Percentiles rank a stretch among this genome's conserved stretches.
Conservation (phyloP, 108 stramenopile species). For the Heterococcus sp. region DNA sequence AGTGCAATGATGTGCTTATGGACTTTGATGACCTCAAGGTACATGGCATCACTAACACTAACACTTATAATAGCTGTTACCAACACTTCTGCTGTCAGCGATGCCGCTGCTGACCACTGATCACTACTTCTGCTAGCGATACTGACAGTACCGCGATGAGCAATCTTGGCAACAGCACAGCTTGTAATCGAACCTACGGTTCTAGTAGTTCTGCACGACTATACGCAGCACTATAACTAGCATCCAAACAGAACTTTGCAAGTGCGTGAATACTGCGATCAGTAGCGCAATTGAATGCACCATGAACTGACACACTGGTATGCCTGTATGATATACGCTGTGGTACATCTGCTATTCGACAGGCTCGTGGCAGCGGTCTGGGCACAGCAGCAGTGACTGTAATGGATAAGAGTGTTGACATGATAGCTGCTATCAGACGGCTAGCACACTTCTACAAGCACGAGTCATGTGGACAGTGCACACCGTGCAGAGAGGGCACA, state of each 20-base stretch:
- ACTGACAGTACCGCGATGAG: background rate
- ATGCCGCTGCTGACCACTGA: too few species aligned
- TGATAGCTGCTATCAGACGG: constrained; percentile 98
- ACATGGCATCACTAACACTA: background rate
- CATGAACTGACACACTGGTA: too few species aligned
- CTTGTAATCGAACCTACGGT: too few species aligned
- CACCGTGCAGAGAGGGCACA: constrained; percentile 79
- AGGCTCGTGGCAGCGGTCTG: constrained; percentile 87
- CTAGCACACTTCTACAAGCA: constrained; percentile 99
- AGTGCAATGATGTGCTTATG: constrained; percentile 95
- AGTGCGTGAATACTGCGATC: too few species aligned
- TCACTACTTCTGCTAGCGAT: too few species aligned
- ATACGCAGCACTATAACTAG: too few species aligned
- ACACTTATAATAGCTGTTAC: background rate
- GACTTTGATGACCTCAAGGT: constrained; percentile 96
- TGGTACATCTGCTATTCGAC: too few species aligned
- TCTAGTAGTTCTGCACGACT: too few species aligned
- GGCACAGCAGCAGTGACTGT: constrained; percentile 99
- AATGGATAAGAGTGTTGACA: constrained; percentile 97
- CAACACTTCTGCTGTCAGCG: background rate
- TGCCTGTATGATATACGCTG: too few species aligned
- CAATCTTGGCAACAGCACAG: too few species aligned
- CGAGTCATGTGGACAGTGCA: constrained; percentile 99
- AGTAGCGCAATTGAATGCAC: too few species aligned
- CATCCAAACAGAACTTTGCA: too few species aligned